A percentile compares a stretch with the other conserved stretches of the same genome.
Evolutionary conservation across 176 grass and related monocot genomes (phyloP).

Genomic region (Oryza officinalis): DNA sequence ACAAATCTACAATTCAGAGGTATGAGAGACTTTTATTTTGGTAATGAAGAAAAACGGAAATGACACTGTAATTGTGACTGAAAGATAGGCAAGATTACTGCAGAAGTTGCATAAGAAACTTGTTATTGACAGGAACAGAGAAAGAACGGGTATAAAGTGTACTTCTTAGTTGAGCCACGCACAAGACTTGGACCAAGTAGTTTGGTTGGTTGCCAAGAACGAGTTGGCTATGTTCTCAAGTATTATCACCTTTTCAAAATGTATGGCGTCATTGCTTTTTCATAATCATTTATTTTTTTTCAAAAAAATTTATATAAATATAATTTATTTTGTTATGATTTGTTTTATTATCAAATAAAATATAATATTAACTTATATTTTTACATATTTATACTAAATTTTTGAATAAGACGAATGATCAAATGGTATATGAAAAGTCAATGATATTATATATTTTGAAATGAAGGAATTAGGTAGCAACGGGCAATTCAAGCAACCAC

Average conservation of each 20-base stretch:
- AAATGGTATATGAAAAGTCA: too few species aligned
- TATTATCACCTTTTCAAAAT: too few species aligned
- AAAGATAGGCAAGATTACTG: not conserved
- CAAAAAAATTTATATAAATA: too few species aligned
- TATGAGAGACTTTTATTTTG: not conserved
- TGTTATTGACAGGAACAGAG: not conserved
- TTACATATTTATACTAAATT: too few species aligned
- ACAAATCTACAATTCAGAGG: not conserved
- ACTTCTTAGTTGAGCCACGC: not conserved
- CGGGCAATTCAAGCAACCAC: not conserved
- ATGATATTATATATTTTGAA: too few species aligned
- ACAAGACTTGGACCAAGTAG: not conserved
- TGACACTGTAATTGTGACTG: not conserved
- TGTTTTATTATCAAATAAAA: too few species aligned
- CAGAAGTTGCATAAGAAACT: not conserved
- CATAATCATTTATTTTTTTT: too few species aligned
- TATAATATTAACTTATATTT: too few species aligned
- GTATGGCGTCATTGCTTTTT: too few species aligned
- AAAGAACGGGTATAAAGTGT: constrained; percentile 26
- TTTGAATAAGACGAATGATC: too few species aligned
- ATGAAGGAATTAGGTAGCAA: too few species aligned
- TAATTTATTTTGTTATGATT: too few species aligned
- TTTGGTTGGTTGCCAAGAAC: not conserved
- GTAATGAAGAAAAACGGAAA: not conserved
- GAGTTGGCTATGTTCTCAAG: not conserved